A percentile compares a stretch with the other conserved stretches of the same genome.
Conservation (phyloP, 139 green algal genomes). For the Yamagishiella unicocca region DNA sequence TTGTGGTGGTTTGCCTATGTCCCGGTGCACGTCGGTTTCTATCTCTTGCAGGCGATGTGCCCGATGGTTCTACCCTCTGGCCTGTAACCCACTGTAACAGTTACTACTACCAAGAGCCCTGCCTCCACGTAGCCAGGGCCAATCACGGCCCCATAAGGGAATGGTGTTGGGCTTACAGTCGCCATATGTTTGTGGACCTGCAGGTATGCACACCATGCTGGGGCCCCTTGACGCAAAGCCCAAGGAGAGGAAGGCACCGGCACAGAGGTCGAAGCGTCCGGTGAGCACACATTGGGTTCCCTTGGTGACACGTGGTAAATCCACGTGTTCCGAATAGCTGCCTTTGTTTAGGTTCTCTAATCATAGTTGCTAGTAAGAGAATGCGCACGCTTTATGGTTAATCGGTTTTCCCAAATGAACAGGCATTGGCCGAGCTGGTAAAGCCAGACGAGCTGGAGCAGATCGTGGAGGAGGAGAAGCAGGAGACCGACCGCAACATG, state of each 20-base stretch:
- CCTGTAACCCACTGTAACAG: no score
- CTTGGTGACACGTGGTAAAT: not conserved
- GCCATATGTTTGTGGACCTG: not conserved
- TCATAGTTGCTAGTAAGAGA: not conserved
- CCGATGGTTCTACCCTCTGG: no score
- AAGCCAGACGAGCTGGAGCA: constrained; percentile 63
- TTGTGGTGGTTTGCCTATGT: no score
- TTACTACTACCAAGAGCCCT: no score
- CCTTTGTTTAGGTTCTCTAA: not conserved
- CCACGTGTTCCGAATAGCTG: not conserved
- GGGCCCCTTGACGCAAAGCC: constrained; percentile 62
- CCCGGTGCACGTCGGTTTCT: no score
- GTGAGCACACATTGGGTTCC: not conserved
- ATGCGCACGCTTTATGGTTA: not conserved
- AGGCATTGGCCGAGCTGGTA: constrained; percentile 54
- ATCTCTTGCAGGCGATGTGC: no score
- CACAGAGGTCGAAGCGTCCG: constrained; percentile 37
- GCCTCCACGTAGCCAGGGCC: no score
- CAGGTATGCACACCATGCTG: constrained; percentile 62
- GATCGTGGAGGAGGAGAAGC: constrained; percentile 53
- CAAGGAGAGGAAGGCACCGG: constrained; percentile 49
- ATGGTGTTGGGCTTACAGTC: no score
- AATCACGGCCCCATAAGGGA: no score
- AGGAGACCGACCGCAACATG: constrained; percentile 86
- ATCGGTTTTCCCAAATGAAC: not conserved